These are phyloP conservation scores for Anacardium occidentale DNA, from an alignment of 345 rosid species.

Conservation along the genomic window DNA sequence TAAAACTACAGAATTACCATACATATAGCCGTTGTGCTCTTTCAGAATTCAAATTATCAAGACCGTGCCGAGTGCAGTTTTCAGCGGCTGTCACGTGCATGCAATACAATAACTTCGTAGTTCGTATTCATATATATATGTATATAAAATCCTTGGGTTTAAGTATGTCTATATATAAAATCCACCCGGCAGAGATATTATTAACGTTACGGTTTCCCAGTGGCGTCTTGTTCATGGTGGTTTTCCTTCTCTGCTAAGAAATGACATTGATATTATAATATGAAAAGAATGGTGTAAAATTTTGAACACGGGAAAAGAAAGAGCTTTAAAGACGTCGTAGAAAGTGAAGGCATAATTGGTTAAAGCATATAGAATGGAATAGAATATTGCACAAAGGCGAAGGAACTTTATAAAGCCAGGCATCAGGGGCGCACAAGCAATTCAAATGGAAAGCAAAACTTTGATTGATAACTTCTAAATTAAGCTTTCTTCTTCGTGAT, in stretches of 20 bases:
- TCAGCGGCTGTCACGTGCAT: not conserved
- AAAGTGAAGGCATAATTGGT: too few relatives aligned
- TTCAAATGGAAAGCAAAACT: not conserved
- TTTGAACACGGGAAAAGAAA: conserved; percentile 6
- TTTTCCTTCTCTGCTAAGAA: conserved; percentile 51
- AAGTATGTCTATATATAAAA: too few relatives aligned
- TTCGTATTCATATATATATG: too few relatives aligned
- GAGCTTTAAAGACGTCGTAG: not conserved
- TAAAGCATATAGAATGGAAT: conserved; percentile 22
- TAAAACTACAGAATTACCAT: not conserved
- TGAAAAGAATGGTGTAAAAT: conserved; percentile 4
- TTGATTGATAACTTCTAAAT: not conserved
- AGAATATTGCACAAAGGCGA: conserved; percentile 18
- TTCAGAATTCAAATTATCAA: not conserved
- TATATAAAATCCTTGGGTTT: too few relatives aligned
- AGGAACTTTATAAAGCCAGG: conserved; percentile 23
- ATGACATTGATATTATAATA: conserved; percentile 2
- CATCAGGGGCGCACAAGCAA: conserved; percentile 27
- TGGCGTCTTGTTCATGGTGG: not conserved
- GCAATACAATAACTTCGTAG: too few relatives aligned
- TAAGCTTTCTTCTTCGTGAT: not conserved
- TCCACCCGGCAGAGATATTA: too few relatives aligned
- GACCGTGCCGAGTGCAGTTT: too few relatives aligned
- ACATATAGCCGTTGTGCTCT: not conserved
- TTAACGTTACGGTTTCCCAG: too few relatives aligned